Conservation (phyloP, 2,329 filamentous ascomycete genomes). For the Seiridium cupressi region DNA sequence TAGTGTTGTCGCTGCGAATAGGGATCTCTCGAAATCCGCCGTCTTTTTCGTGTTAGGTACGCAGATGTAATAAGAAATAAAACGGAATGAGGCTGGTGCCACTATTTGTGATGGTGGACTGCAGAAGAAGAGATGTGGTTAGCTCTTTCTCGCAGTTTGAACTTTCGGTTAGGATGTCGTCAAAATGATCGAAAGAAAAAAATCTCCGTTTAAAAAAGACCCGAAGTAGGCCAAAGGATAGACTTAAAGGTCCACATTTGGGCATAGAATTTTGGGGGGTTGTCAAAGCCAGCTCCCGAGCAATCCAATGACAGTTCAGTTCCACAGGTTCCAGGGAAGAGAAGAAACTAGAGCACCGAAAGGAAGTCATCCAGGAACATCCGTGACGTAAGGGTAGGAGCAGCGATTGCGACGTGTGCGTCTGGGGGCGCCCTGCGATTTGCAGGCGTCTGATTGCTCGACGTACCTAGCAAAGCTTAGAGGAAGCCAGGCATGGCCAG, state of each 20-base stretch:
- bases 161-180: neutral
- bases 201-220: neutral
- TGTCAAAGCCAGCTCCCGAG: neutral
- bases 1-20: no score
- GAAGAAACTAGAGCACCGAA: neutral
- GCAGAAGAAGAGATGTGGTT: neutral
- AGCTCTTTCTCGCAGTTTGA: neutral
- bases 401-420: neutral
- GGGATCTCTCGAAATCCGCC: no score
- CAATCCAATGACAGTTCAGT: neutral
- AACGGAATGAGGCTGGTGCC: no score
- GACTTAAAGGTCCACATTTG: conserved; percentile 1
- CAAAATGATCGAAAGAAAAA: neutral
- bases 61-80: no score
- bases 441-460: neutral
- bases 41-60: no score
- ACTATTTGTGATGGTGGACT: no score
- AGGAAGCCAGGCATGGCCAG: neutral
- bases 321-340: neutral
- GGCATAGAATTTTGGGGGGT: neutral
- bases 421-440: neutral
- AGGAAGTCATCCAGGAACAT: neutral
- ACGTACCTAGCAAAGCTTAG: neutral
- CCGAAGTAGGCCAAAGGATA: neutral
- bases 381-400: neutral